Base-by-base conservation (phyloP, 2,329 filamentous ascomycete species). In the Microdochium trichocladiopsis region DNA sequence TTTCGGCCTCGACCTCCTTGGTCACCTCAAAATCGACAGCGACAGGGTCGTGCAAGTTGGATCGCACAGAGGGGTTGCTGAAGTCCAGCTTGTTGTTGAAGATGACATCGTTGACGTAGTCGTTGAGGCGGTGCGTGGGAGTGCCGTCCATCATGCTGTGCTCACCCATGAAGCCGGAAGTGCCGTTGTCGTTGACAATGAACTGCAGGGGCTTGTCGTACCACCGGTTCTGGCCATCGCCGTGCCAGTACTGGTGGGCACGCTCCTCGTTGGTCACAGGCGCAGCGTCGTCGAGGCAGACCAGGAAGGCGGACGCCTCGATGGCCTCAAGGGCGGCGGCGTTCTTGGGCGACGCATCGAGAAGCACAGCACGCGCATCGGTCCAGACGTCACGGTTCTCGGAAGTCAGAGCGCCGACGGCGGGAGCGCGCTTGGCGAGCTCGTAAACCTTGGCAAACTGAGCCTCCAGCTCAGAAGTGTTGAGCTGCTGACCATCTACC, bases 111-210 rank as follows among this genome's bases (percentile, higher is more conserved):
- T 93, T 95, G 66, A 95, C 81, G 66, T 91, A 94, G 78, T 99
- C 94, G 70, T 96, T 99, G 16, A 99, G 80, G 47, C 95, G 87
- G 73, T 97, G 94, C 2, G 95, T 99, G 1, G 95, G 92, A 6
- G 94, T 99, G 58, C 95, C 94, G 68, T 99, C 94, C 95, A 99
- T 99, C 94, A 99, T 97, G 63, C 89, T 95, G 79, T 99, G 94
- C 74, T 99, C 94, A 65, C 94, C 94, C 80, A 91, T 93, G 79
- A 99, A 99, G 56, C 94, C 94, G 2, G 94, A 88, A 8, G 94
- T 95, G 61, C 94, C 94, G 69, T 99, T 99, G 69, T 99, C 92
- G 71, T 96, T 96, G 74, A 99, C 70, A 68, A 99, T 95, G 75
- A 99, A 97, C 72, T 99, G 93, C 51, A 96, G 76, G 5, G 94